These are phyloP conservation scores for Medicago truncatula DNA, from an alignment of 306 rosid species.

Conservation along the genomic window MtrunA17r5.0-ANR NC_053043.1:47019501-47020000, in stretches of 20 bases:
- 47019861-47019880: slow-evolving; percentile 28
- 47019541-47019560: neutral
- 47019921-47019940: neutral
- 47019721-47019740: slow-evolving; percentile 92
- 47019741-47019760: slow-evolving; percentile 75
- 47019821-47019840: slow-evolving; percentile 32
- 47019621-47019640: too few relatives aligned
- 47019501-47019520: too few relatives aligned
- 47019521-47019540: too few relatives aligned
- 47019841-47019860: slow-evolving; percentile 32
- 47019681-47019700: slow-evolving; percentile 62
- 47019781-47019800: slow-evolving; percentile 31
- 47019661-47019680: too few relatives aligned
- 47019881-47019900: slow-evolving; percentile 6
- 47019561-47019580: slow-evolving; percentile 44
- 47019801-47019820: slow-evolving; percentile 34
- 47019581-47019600: too few relatives aligned
- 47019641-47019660: too few relatives aligned
- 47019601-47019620: too few relatives aligned
- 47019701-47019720: slow-evolving; percentile 92
- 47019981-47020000: neutral
- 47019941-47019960: neutral
- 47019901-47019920: slow-evolving; percentile 9
- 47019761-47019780: slow-evolving; percentile 86
- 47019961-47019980: neutral